Conservation (phyloP, 129 eudicot genomes). For the Smallanthus sonchifolius region DNA sequence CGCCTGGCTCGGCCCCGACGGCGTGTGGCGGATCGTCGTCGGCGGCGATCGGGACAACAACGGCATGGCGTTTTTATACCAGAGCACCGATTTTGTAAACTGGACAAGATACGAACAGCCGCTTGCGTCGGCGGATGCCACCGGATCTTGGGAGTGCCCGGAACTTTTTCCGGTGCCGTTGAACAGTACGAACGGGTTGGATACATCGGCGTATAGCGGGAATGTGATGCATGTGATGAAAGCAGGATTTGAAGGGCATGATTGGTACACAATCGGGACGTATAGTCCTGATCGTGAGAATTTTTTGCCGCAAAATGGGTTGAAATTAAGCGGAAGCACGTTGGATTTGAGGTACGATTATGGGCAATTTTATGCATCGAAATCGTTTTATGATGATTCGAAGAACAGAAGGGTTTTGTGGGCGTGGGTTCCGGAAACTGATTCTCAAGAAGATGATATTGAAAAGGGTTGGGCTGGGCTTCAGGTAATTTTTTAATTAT, state of each 20-base stretch:
- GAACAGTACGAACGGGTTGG: slow-evolving; percentile 36
- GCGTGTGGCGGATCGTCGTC: slow-evolving; percentile 31
- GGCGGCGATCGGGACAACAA: slow-evolving; percentile 27
- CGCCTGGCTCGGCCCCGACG: slow-evolving; percentile 37
- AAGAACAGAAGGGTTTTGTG: slow-evolving; percentile 42
- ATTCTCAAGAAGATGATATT: slow-evolving; percentile 30
- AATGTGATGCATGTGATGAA: slow-evolving; percentile 35
- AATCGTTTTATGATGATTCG: slow-evolving; percentile 35
- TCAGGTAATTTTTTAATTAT: slow-evolving; percentile 23
- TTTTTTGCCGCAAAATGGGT: slow-evolving; percentile 33
- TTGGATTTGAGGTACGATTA: slow-evolving; percentile 40
- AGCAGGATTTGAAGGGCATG: slow-evolving; percentile 32
- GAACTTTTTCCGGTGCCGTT: slow-evolving; percentile 34
- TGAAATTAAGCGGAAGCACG: slow-evolving; percentile 16
- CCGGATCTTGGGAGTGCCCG: slow-evolving; percentile 44
- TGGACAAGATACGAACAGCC: slow-evolving; percentile 28
- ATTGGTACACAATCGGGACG: slow-evolving; percentile 41
- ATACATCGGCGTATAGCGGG: slow-evolving; percentile 20
- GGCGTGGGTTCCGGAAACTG: slow-evolving; percentile 42
- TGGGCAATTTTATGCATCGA: slow-evolving; percentile 45
- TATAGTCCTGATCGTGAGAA: slow-evolving; percentile 32
- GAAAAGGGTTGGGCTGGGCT: slow-evolving; percentile 49
- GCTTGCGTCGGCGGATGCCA: slow-evolving; percentile 17
- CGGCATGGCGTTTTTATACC: slow-evolving; percentile 39
- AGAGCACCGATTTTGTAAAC: slow-evolving; percentile 25